Base-by-base conservation (phyloP, 306 rosid species). In the Leucaena leucocephala region DNA sequence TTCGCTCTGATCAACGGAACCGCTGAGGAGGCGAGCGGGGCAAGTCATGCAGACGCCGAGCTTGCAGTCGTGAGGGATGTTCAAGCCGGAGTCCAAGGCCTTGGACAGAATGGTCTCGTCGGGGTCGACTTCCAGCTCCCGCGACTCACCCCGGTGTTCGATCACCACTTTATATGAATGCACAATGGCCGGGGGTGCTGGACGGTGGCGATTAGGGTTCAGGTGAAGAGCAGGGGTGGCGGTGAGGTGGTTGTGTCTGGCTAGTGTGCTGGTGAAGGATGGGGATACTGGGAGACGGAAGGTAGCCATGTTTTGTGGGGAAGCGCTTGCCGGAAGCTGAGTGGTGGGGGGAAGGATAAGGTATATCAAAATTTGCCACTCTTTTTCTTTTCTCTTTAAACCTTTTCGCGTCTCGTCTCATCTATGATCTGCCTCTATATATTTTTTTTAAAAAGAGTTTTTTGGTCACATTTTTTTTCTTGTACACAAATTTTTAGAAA, bases 21-120 rank as follows among this genome's bases (percentile, higher is more conserved):
- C 99, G 13, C 83, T 84, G 14, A 93, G 6, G 16, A 96, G 98
- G 72, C 76, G 87, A 65, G 99, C 99, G 6, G 99, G 99, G 86
- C 99, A 96, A 50, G 99, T 96, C 99, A 96, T 96, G 86, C 99
- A 96, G 2, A 93, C 99, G 0, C 99, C 99, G 38, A 96, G 98
- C 90, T 87, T 96, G 88, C 99, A 95, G 74, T 95, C 99, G 77
- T 95, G 93, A 4, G 99, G 99, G 73, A 91, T 90, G 33, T 42
- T 4, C 75, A 93, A 49, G 65, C 98, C 99, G 46, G 91, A 80
- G 63, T 91, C 96, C 85, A 93, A 61, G 75, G 98, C 93, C 86
- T 82, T 90, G 40, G 76, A 79, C n/a, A 90, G 83, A 17, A 90
- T 85, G 81, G 78, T 86, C 85, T 90, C 92, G 49, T 88, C 92